A percentile compares a stretch with the other conserved stretches of the same genome.
These are phyloP conservation scores for Colletotrichum chrysophilum DNA, from an alignment of 2,329 filamentous ascomycete genomes.

Conservation along the genomic window DNA sequence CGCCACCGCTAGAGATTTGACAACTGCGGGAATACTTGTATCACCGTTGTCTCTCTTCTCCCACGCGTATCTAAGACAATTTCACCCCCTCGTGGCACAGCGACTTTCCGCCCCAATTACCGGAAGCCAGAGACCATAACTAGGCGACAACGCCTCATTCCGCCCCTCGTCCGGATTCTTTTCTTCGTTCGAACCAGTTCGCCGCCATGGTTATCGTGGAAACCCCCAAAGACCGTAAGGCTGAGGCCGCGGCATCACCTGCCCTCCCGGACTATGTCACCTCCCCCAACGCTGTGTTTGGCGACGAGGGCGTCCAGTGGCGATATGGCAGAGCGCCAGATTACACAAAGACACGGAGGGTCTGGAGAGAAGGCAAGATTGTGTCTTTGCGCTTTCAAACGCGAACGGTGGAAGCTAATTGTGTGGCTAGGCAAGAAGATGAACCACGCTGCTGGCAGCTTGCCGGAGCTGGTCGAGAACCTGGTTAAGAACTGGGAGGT, in stretches of 20 bases:
- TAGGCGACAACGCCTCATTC: not conserved
- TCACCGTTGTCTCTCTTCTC: not conserved
- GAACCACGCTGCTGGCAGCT: conserved; percentile 59
- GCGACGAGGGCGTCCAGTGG: conserved; percentile 11
- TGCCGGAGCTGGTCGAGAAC: conserved; percentile 69
- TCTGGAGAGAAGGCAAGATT: conserved; percentile 62
- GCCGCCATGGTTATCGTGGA: conserved; percentile 8
- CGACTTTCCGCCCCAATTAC: not conserved
- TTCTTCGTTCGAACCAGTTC: not conserved
- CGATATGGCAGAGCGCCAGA: conserved; percentile 48
- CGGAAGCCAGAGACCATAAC: not conserved
- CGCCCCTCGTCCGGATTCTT: not conserved
- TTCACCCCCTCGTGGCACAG: not conserved
- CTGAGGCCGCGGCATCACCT: not conserved
- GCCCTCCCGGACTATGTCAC: conserved; percentile 13
- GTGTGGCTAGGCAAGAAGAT: conserved; percentile 56
- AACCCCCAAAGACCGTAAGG: not conserved
- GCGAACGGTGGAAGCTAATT: not conserved
- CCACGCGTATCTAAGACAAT: conserved; percentile 14
- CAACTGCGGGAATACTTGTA: not conserved
- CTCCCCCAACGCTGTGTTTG: conserved; percentile 13
- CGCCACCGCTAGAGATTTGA: not conserved
- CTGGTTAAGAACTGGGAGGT: conserved; percentile 78
- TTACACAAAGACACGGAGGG: conserved; percentile 66
- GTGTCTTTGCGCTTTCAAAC: not conserved